These are phyloP conservation scores for Leptoxyphium fumago DNA, from an alignment of 2,329 filamentous ascomycete species.

Conservation along the genomic window DNA sequence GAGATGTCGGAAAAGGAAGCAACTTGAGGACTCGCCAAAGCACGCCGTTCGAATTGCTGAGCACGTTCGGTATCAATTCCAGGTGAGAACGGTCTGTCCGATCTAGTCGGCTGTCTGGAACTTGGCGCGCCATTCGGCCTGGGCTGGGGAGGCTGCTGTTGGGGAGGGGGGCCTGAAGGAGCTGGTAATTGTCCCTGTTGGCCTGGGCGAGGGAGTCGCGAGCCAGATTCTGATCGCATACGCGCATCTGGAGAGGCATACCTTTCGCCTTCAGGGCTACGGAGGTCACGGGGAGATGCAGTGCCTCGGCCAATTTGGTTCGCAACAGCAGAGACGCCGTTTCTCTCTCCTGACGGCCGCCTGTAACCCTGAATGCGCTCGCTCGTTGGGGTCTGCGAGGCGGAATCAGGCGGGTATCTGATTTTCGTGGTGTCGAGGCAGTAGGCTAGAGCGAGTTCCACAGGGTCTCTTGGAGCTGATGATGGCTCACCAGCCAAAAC, in stretches of 20 bases:
- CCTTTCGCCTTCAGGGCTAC: conserved; percentile 23
- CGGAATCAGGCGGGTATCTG: conserved; percentile 61
- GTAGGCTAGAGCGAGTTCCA: conserved; percentile 79
- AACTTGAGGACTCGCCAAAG: background rate
- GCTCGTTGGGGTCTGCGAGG: conserved; percentile 18
- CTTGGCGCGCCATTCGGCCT: conserved; percentile 10
- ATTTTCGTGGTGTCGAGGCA: conserved; percentile 92
- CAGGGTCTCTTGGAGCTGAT: conserved; percentile 63
- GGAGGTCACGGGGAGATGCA: conserved; percentile 2
- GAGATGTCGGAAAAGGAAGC: background rate
- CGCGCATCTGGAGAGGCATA: conserved; percentile 24
- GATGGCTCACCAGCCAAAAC: conserved; percentile 91
- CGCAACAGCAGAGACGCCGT: conserved; percentile 6
- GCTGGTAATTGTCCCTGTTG: conserved; percentile 35
- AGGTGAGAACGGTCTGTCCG: conserved; percentile 17
- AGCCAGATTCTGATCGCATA: conserved; percentile 26
- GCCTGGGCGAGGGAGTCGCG: conserved; percentile 45
- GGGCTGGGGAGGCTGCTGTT: conserved; percentile 34
- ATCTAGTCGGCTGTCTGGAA: conserved; percentile 16
- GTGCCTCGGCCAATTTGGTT: conserved; percentile 7
- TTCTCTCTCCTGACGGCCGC: conserved; percentile 19
- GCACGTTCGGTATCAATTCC: conserved; percentile 12
- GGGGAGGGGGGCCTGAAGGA: conserved; percentile 47
- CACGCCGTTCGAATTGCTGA: conserved; percentile 10
- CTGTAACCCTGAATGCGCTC: conserved; percentile 16